Evolutionary conservation across 208 protist species (phyloP), one percentile per base, ranked within the genome.

Genomic region (Acanthamoeba castellanii): DNA sequence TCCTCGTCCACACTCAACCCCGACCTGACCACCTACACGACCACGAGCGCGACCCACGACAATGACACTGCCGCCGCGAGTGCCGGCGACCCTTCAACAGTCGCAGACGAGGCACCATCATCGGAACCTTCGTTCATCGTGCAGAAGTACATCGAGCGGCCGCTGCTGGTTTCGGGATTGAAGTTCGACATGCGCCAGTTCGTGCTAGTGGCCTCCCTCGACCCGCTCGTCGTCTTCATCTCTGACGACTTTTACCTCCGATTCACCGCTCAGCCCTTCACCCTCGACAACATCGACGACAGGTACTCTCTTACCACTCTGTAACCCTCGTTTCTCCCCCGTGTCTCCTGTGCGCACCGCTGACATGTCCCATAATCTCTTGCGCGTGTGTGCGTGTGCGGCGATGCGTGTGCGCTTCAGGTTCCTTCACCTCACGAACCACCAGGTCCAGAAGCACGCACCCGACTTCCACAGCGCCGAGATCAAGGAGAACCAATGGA

Each of bases 151-250:
- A 92, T 96, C 11, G 95, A 96, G 42, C 55, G 61, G 64, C 95
- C 95, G 68, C 90, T 95, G 1, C 32, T 93, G 6, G 57, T 96
- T 9, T 30, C 52, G 22, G 55, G 90, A n/a, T 47, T 52, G 30
- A 96, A 96, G 37, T 96, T 96, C 76, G 95, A 96, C 81, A 96
- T 96, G 22, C 82, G 95, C 55, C 94, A 95, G 32, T 96, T 96
- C 55, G 95, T 96, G n/a, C 89, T 96, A 16, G 94, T 96, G 22
- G 88, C 64, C 34, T 90, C 66, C 72, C 78, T 96, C 27, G 82
- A 95, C 50, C 95, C 95, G 68, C 76, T 96, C 30, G 18, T 52
- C 0, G 72, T 96, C 14, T 96, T 91, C 14, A 52, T 92, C n/a
- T 87, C 70, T 7, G 55, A 66, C 25, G 92, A 96, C 78, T 94